Evolutionary conservation across 805 yeast genomes (phyloP).

Genomic region (Isabelozyma heimii): DNA sequence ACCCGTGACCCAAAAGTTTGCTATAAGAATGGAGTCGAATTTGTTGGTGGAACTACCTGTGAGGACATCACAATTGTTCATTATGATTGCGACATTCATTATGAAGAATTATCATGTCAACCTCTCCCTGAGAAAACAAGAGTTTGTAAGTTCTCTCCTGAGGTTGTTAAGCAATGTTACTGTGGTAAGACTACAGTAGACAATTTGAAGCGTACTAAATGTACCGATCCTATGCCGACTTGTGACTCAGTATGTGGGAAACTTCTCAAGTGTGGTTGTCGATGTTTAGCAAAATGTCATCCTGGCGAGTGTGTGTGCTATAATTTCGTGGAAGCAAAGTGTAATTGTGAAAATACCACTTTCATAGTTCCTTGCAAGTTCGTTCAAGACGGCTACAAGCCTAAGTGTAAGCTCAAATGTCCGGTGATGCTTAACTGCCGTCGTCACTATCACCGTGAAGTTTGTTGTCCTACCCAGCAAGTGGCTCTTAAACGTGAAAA

Average conservation of each 20-base stretch:
- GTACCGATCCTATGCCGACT: conserved; percentile 78
- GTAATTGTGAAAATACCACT: conserved; percentile 60
- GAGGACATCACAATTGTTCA: conserved; percentile 40
- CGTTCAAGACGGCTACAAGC: conserved; percentile 45
- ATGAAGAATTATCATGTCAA: conserved; percentile 52
- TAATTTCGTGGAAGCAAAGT: conserved; percentile 47
- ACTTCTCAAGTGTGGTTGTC: conserved; percentile 66
- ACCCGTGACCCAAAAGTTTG: conserved; percentile 38
- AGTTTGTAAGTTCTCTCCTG: conserved; percentile 65
- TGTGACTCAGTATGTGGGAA: conserved; percentile 69
- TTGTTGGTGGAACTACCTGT: conserved; percentile 37
- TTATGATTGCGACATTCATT: conserved; percentile 66
- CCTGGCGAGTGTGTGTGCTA: conserved; percentile 72
- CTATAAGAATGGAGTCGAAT: conserved; percentile 13
- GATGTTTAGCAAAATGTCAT: conserved; percentile 71
- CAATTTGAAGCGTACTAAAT: conserved; percentile 47
- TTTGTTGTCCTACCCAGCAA: conserved; percentile 71
- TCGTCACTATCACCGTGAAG: conserved; percentile 67
- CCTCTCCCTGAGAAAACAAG: conserved; percentile 29
- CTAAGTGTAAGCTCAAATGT: conserved; percentile 71
- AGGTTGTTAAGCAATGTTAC: conserved; percentile 60
- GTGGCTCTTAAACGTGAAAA: conserved; percentile 57
- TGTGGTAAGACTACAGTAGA: conserved; percentile 67
- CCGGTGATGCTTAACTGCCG: conserved; percentile 74
- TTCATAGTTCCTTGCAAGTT: conserved; percentile 65